These are phyloP conservation scores for Bacidia gigantensis DNA, from an alignment of 495 filamentous ascomycete genomes.

Conservation along the genomic window DNA sequence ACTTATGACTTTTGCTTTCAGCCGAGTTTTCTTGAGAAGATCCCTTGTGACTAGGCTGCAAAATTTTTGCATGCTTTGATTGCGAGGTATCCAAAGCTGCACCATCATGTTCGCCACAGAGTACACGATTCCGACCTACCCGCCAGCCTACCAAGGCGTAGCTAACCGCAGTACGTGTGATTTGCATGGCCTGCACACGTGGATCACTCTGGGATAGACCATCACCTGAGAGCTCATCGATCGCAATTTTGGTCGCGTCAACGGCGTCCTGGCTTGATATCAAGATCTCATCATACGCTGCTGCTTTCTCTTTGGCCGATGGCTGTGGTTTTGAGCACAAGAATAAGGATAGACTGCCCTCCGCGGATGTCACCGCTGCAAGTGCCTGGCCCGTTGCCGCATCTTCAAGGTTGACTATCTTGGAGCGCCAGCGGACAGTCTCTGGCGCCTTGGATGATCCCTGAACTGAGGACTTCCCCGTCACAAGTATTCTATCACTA, in stretches of 20 bases:
- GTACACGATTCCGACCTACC: slow-evolving; percentile 78
- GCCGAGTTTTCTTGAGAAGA: slow-evolving; percentile 22
- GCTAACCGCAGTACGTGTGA: slow-evolving; percentile 84
- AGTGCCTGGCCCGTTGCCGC: slow-evolving; percentile 75
- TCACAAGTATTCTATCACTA: slow-evolving; percentile 45
- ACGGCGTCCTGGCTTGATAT: slow-evolving; percentile 86
- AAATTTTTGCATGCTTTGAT: slow-evolving; percentile 33
- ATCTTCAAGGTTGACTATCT: slow-evolving; percentile 80
- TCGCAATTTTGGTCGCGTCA: slow-evolving; percentile 81
- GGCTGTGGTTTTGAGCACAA: slow-evolving; percentile 28
- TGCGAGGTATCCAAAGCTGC: slow-evolving; percentile 35
- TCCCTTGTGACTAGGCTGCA: slow-evolving; percentile 29
- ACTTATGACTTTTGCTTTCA: slow-evolving; percentile 47
- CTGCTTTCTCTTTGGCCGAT: slow-evolving; percentile 44
- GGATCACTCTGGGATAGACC: slow-evolving; percentile 72
- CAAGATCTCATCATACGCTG: slow-evolving; percentile 83
- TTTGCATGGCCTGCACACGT: slow-evolving; percentile 83
- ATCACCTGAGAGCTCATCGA: slow-evolving; percentile 76
- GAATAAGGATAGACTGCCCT: slow-evolving; percentile 37
- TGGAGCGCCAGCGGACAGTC: slow-evolving; percentile 74
- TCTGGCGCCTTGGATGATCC: slow-evolving; percentile 50
- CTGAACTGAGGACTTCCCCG: slow-evolving; percentile 33
- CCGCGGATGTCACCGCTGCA: slow-evolving; percentile 39
- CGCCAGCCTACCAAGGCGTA: slow-evolving; percentile 89
- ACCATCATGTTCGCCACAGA: slow-evolving; percentile 70